Conservation (phyloP, 2,329 filamentous ascomycete genomes). For the Chaetomiaceae sp. region DNA sequence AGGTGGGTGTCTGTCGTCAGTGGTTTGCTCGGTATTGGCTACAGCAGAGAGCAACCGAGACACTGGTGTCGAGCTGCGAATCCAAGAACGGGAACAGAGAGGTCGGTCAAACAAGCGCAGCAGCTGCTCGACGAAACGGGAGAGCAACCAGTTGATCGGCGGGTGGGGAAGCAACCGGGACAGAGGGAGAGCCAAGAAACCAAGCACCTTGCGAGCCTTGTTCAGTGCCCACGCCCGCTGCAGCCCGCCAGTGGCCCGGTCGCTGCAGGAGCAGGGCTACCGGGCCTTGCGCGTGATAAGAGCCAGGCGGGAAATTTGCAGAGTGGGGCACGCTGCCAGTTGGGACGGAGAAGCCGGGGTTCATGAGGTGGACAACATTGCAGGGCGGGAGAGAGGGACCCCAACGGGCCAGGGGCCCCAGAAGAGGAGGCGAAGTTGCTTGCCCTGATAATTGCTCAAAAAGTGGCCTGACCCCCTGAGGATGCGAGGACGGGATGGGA, state of each 20-base stretch:
- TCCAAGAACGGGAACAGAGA: neutral
- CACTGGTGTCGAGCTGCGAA: neutral
- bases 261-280: constrained; percentile 4
- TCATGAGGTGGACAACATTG: too few relatives aligned
- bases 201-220: neutral
- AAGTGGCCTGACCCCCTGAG: too few relatives aligned
- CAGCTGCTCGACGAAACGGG: neutral
- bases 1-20: too few relatives aligned
- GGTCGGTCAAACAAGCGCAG: neutral
- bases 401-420: too few relatives aligned
- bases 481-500: too few relatives aligned
- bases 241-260: too few relatives aligned
- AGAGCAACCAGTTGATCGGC: constrained; percentile 9
- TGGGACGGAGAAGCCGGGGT: neutral
- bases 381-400: neutral
- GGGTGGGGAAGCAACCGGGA: neutral
- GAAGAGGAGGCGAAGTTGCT: too few relatives aligned
- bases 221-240: too few relatives aligned
- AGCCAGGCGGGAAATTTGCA: constrained; percentile 14
- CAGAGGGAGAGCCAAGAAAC: neutral
- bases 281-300: neutral
- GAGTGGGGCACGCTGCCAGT: constrained; percentile 7
- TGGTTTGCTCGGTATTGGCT: neutral
- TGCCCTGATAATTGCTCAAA: too few relatives aligned
- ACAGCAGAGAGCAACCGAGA: neutral